Evolutionary conservation across 2,329 filamentous ascomycete genomes (phyloP).

Genomic region (Phyllosticta capitalensis): DNA sequence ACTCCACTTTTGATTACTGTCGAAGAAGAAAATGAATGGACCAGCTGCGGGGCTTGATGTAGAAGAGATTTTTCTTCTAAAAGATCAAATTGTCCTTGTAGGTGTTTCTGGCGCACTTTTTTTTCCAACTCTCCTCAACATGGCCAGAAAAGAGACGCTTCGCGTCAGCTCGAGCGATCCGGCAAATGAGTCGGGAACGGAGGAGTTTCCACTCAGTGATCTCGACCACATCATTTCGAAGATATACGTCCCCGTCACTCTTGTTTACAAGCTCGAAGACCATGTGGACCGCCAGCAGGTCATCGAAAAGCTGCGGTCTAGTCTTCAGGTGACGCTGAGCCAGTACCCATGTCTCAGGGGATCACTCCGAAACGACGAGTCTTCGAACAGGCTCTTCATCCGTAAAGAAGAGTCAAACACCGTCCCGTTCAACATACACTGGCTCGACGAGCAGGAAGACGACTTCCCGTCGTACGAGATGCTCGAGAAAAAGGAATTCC

Average conservation of each 20-base stretch:
- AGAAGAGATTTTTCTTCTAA: too few species aligned
- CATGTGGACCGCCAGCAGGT: slow-evolving; percentile 7
- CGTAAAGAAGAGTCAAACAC: slow-evolving; percentile 13
- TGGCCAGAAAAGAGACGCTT: background rate
- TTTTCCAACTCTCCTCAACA: background rate
- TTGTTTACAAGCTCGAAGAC: slow-evolving; percentile 16
- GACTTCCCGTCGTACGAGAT: slow-evolving; percentile 14
- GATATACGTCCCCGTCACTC: background rate
- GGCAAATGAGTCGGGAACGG: background rate
- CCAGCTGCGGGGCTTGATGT: too few species aligned
- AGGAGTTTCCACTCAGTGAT: slow-evolving; percentile 3
- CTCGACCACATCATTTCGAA: slow-evolving; percentile 3
- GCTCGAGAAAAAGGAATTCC: slow-evolving; percentile 15
- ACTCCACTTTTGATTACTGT: too few species aligned
- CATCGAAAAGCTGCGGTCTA: slow-evolving; percentile 12
- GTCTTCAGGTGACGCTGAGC: slow-evolving; percentile 15
- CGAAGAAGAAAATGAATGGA: too few species aligned
- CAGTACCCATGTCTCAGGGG: slow-evolving; percentile 15
- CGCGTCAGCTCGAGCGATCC: background rate
- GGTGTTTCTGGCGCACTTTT: too few species aligned
- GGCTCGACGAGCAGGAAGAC: slow-evolving; percentile 12
- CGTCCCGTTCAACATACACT: slow-evolving; percentile 12
- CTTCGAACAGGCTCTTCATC: slow-evolving; percentile 15
- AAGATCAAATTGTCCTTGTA: too few species aligned
- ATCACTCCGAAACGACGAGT: slow-evolving; percentile 12